Evolutionary conservation across 306 rosid genomes (phyloP), one percentile per base, ranked within the genome.

Genomic region (Crotalaria pallida): DNA sequence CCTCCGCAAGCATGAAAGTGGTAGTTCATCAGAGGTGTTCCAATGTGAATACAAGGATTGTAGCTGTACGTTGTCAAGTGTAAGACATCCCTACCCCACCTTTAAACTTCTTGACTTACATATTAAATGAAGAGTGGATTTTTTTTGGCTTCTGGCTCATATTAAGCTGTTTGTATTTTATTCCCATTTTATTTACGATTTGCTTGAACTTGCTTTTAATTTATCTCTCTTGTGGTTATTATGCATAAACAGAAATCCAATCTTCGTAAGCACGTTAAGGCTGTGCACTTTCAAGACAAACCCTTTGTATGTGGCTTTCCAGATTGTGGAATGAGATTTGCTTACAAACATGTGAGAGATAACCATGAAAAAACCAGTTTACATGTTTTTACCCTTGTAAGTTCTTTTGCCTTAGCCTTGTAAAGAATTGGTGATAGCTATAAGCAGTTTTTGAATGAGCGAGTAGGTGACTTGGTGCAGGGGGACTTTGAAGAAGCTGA

Each of bases 321-420:
- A 7, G 84, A 87, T 68, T 93, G 98, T 71, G 90, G 90, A 59
- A 78, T 84, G 97, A 90, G 94, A 61, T 94, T 94, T 53, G 81
- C 96, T 3, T 89, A 88, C 83, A 93, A 90, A 76, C 98, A 93
- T 1, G 97, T 93, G 34, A 75, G 98, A 79, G 92, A 93, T 48
- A 93, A 88, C 17, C 98, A 88, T 3, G 94, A 90, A 77, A 88
- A 84, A 65, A 81, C 80, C 0, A 88, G 81, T 1, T 58, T 44
- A 48, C 96, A 90, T 74, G 87, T 84, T 34, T 87, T 79, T 76
- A 50, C 79, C 47, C 47, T 44, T 57, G 98, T 93, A 82, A 88
- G 94, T 79, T 49, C 48, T 53, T 33, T 27, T 1, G 22, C 9
- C 59, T 27, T 18, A 6, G 13, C 43, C 40, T 56, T 13, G 23